Evolutionary conservation across 495 filamentous ascomycete genomes (phyloP).

Genomic region (Daldinia loculata): DNA sequence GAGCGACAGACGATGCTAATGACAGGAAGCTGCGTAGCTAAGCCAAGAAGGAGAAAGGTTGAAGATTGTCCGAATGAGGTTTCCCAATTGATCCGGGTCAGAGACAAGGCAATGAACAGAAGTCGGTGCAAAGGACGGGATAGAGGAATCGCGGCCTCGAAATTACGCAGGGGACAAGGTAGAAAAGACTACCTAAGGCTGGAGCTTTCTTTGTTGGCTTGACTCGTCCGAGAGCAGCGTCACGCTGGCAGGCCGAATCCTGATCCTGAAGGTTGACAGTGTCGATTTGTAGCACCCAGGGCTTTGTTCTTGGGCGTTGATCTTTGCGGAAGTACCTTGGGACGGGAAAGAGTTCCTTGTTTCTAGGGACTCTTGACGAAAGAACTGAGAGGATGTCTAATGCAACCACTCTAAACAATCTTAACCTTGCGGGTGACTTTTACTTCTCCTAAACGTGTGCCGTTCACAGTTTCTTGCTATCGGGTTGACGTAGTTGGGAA

Average conservation of each 20-base stretch:
- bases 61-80: slow-evolving; percentile 17
- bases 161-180: slow-evolving; percentile 26
- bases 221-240: slow-evolving; percentile 39
- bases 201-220: slow-evolving; percentile 41
- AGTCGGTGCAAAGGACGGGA: slow-evolving; percentile 30
- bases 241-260: slow-evolving; percentile 10
- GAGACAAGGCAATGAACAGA: slow-evolving; percentile 22
- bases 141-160: slow-evolving; percentile 18
- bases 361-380: slow-evolving; percentile 21
- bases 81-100: slow-evolving; percentile 26
- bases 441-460: slow-evolving; percentile 20
- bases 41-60: slow-evolving; percentile 50
- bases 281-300: slow-evolving; percentile 22
- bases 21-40: slow-evolving; percentile 40
- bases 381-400: slow-evolving; percentile 22
- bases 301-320: slow-evolving; percentile 30
- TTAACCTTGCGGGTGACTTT: slow-evolving; percentile 4
- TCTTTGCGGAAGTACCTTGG: slow-evolving; percentile 21
- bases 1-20: slow-evolving; percentile 35
- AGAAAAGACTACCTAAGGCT: slow-evolving; percentile 14
- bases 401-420: slow-evolving; percentile 26
- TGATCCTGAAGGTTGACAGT: slow-evolving; percentile 22
- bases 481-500: slow-evolving; percentile 29
- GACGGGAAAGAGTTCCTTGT: slow-evolving; percentile 24
- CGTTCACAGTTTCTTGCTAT: slow-evolving; percentile 24